These are phyloP conservation scores for Claviceps quebecensis DNA, from an alignment of 2,329 filamentous ascomycete species.

Conservation along the genomic window DNA sequence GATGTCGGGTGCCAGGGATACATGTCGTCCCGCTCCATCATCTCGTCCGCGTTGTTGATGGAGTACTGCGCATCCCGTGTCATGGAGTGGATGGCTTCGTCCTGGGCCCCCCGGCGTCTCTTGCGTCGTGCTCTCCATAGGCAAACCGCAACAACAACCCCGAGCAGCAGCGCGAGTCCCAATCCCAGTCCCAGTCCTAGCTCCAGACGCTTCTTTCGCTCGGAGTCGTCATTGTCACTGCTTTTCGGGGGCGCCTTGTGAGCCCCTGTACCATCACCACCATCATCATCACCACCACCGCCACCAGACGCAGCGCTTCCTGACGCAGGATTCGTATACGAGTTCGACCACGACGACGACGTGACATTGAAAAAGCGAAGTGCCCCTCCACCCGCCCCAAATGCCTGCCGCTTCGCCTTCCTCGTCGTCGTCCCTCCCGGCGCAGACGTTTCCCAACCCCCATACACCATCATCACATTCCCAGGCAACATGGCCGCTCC, in stretches of 20 bases:
- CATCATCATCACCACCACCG: background rate
- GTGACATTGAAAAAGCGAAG: conserved; percentile 43
- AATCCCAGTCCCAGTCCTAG: conserved; percentile 52
- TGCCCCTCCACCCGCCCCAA: conserved; percentile 5
- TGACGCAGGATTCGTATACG: conserved; percentile 32
- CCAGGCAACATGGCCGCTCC: conserved; percentile 49
- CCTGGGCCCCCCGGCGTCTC: conserved; percentile 22
- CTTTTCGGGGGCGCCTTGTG: too few relatives aligned
- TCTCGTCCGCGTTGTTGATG: conserved; percentile 29
- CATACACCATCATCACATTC: conserved; percentile 55
- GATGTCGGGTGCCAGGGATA: conserved; percentile 4
- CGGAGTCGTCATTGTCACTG: background rate
- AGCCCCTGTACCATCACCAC: background rate
- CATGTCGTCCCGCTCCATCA: conserved; percentile 25
- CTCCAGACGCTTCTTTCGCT: background rate
- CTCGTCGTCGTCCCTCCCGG: conserved; percentile 11
- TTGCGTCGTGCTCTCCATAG: conserved; percentile 33
- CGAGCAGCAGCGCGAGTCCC: conserved; percentile 35
- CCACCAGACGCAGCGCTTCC: background rate
- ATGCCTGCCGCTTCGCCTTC: conserved; percentile 19
- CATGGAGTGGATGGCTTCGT: conserved; percentile 33
- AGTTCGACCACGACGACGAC: conserved; percentile 36
- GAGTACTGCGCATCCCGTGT: conserved; percentile 36
- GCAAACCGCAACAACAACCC: conserved; percentile 32
- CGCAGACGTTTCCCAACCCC: conserved; percentile 39